Evolutionary conservation across 169 alveolate species (phyloP), one percentile per base, ranked within the genome.

Genomic region (Plasmodium ovale): DNA sequence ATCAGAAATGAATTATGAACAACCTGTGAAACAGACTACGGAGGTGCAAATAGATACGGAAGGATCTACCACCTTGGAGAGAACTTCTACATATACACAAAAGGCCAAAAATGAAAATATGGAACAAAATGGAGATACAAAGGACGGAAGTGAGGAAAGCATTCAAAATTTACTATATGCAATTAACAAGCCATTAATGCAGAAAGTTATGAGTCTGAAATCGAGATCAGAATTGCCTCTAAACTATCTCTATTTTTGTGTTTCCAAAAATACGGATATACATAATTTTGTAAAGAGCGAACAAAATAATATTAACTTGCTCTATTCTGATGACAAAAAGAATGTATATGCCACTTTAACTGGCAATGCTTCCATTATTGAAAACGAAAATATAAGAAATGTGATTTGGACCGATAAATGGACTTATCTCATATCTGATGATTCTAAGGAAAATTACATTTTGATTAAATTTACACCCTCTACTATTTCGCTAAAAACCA

Each of bases 381-480:
- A 77, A 47, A 77, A 35, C 62, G 88, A 77, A 35, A 53, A 60
- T 16, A 37, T 77, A 5, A 33, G 42, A 21, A 62, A 77, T 14
- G 27, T 77, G 14, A 10, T 77, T 19, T 77, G 88, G 88, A 60
- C 77, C 2, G 47, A 77, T 31, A 44, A 67, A 60, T 77, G 88
- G 88, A n/a, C 69, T 21, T 77, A 77, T 51, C 51, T 77, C 25
- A 77, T 77, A 47, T n/a, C 88, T 3, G 88, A 31, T 2, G 27
- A 77, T 6, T 67, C 16, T 27, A 64, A 54, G 39, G 88, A 77
- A 19, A 77, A 77, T 77, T 77, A 77, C 62, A 68, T 77, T n/a
- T 62, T 77, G 62, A 35, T 77, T 44, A 77, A 77, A 49, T 77
- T 77, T 39, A 77, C 88, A 7, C 88, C 88, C 0, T 77, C 88